Conservation (phyloP, 495 filamentous ascomycete genomes). For the Penicillium verhagenii region DNA sequence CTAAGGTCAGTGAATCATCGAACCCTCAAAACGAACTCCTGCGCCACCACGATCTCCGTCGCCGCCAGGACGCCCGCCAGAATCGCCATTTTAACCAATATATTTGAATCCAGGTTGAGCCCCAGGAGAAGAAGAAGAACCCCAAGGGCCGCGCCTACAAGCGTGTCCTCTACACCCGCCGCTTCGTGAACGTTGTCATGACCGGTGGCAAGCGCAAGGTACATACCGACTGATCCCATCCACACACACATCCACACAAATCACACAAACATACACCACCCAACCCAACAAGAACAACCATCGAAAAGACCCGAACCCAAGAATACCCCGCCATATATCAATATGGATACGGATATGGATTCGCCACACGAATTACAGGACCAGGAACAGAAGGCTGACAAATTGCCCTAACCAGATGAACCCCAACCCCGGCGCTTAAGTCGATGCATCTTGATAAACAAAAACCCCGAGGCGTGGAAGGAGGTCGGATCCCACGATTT, state of each 20-base stretch:
- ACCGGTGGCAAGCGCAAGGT: slow-evolving; percentile 99
- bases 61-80: slow-evolving; percentile 8
- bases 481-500: slow-evolving; percentile 26
- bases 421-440: slow-evolving; percentile 40
- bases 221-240: slow-evolving; percentile 28
- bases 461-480: slow-evolving; percentile 26
- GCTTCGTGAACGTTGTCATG: slow-evolving; percentile 99
- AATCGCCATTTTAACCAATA: slow-evolving; percentile 22
- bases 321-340: not conserved
- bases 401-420: slow-evolving; percentile 32
- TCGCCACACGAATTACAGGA: not conserved
- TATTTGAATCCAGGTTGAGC: slow-evolving; percentile 37
- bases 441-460: slow-evolving; percentile 24
- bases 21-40: slow-evolving; percentile 7
- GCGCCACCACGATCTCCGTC: slow-evolving; percentile 10
- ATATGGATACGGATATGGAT: not conserved
- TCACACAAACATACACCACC: slow-evolving; percentile 5
- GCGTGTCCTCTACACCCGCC: slow-evolving; percentile 93
- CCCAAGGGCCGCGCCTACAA: slow-evolving; percentile 99
- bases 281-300: slow-evolving; percentile 1
- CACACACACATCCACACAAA: slow-evolving; percentile 2
- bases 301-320: not conserved
- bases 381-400: slow-evolving; percentile 22
- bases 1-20: slow-evolving; percentile 62
- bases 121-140: slow-evolving; percentile 51